phyloP scores from a whole-genome alignment of 805 yeast genomes.

The Candida chauliodis region DNA sequence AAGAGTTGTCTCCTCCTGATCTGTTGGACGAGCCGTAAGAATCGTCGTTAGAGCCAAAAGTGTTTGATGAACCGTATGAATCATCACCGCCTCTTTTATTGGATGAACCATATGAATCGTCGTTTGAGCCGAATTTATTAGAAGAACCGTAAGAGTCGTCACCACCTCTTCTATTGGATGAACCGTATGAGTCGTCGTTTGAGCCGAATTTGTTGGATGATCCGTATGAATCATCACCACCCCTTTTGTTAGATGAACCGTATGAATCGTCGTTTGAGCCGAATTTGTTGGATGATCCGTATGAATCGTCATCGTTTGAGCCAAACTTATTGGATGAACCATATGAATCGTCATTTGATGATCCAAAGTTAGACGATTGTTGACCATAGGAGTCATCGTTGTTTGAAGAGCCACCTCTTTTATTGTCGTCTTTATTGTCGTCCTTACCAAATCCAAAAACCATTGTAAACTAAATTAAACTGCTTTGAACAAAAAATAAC shows the following conservation, averaged over 20 bases:
- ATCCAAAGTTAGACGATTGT: slow-evolving; percentile 9
- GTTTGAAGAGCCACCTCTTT: slow-evolving; percentile 1
- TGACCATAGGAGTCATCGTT: slow-evolving; percentile 3
- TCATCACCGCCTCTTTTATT: not conserved
- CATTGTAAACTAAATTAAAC: too few species aligned
- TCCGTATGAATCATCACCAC: slow-evolving; percentile 13
- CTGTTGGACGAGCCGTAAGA: slow-evolving; percentile 22
- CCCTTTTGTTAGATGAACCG: slow-evolving; percentile 14
- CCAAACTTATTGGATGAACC: slow-evolving; percentile 11
- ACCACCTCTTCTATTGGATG: slow-evolving; percentile 13
- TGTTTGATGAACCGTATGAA: slow-evolving; percentile 4
- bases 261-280: too few species aligned
- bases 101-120: slow-evolving; percentile 19
- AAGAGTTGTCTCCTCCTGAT: slow-evolving; percentile 18
- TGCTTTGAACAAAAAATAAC: too few species aligned
- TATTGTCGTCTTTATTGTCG: slow-evolving; percentile 16
- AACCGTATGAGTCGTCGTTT: slow-evolving; percentile 12
- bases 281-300: slow-evolving; percentile 15
- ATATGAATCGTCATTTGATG: slow-evolving; percentile 19
- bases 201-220: slow-evolving; percentile 12
- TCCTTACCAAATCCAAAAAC: slow-evolving; percentile 32
- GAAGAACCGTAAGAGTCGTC: slow-evolving; percentile 5
- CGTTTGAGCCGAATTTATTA: not conserved
- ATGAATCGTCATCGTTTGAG: slow-evolving; percentile 13
- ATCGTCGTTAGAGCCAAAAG: slow-evolving; percentile 7